These are phyloP conservation scores for Biscogniauxia marginata DNA, from an alignment of 2,329 filamentous ascomycete species.

Conservation along the genomic window DNA sequence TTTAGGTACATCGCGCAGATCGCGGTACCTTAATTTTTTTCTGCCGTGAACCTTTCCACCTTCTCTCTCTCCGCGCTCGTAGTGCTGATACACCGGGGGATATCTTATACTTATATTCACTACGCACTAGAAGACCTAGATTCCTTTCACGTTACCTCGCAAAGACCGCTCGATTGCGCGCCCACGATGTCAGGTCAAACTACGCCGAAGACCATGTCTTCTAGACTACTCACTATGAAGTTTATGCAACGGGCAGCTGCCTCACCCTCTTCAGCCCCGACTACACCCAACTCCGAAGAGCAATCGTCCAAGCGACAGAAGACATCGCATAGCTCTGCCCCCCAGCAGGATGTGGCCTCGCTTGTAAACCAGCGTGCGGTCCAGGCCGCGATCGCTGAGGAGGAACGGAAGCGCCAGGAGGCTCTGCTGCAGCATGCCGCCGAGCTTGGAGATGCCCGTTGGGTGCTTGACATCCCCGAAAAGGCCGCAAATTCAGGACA, in stretches of 20 bases:
- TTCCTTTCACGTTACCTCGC: background rate
- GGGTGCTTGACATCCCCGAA: conserved; percentile 64
- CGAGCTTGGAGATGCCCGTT: conserved; percentile 68
- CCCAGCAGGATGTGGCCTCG: conserved; percentile 39
- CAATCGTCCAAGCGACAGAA: conserved; percentile 65
- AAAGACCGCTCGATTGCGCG: background rate
- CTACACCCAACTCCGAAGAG: conserved; percentile 45
- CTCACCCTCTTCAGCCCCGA: conserved; percentile 47
- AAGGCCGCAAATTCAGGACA: conserved; percentile 26
- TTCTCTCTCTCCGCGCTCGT: no score
- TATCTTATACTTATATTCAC: no score
- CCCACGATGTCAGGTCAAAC: conserved; percentile 49
- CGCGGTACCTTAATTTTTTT: background rate
- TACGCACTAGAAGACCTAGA: no score
- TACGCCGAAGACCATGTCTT: conserved; percentile 74
- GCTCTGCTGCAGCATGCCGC: conserved; percentile 61
- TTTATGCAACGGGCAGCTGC: conserved; percentile 91
- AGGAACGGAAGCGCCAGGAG: conserved; percentile 64
- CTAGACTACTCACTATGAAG: conserved; percentile 89
- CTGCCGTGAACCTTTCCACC: background rate
- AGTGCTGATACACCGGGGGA: background rate
- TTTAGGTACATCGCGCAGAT: background rate
- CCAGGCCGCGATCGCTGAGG: conserved; percentile 61
- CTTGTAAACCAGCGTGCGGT: conserved; percentile 59
- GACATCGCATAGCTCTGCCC: conserved; percentile 34